Evolutionary conservation across 192 early-diverging fungal genomes (phyloP), one percentile per base, ranked within the genome.

Genomic region (Lunasporangiospora selenospora): DNA sequence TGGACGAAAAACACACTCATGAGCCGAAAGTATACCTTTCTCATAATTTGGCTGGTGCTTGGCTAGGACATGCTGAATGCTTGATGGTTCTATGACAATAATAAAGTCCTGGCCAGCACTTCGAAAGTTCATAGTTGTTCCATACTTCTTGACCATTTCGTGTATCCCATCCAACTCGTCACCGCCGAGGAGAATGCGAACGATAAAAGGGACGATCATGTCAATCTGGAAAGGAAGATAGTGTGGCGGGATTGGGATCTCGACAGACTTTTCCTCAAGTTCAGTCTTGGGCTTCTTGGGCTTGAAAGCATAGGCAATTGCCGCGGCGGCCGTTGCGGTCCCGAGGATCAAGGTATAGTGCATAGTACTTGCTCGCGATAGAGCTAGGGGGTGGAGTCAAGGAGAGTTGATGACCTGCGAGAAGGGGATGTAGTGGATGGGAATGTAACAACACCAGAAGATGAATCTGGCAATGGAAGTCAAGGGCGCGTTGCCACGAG

Each of bases 1-100:
- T n/a, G n/a, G n/a, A n/a, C n/a, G n/a, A n/a, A n/a, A n/a, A n/a
- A n/a, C n/a, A n/a, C n/a, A n/a, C n/a, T n/a, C n/a, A n/a, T n/a
- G n/a, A n/a, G n/a, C n/a, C n/a, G n/a, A n/a, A n/a, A 4, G n/a
- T 0, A 10, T 53, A 55, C 62, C 67, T 49, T 71, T 71, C 32
- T 76, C 67, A 24, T 62, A 71, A n/a, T 71, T 71, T 37, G 67
- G 67, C 21, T 71, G 67, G 36, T 71, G 54, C 36, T 71, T 71
- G 46, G 59, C 67, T 16, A 71, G 34, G 38, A 71, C 58, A 27
- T 71, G 67, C 40, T 71, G 67, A 24, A 71, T 62, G 31, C 67
- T 62, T 9, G 67, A 61, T 3, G 67, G 67, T 1, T 71, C 67
- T 0, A 55, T 37, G 48, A 71, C 40, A 5, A 71, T 29, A 29